Evolutionary conservation across 2,329 filamentous ascomycete genomes (phyloP).

Genomic region (Exophiala dermatitidis): DNA sequence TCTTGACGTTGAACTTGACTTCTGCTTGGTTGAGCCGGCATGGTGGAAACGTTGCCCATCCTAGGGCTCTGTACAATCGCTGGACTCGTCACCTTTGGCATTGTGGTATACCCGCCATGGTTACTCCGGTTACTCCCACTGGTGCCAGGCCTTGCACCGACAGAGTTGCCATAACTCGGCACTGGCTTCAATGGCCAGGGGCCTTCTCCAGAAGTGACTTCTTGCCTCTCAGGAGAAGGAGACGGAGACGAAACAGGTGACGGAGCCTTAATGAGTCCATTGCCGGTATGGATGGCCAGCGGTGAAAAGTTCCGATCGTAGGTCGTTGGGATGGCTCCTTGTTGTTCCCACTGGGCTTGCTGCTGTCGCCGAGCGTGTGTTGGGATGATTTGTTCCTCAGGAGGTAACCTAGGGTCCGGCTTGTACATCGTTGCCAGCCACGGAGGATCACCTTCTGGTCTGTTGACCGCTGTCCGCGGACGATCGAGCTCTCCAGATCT

Average conservation of each 20-base stretch:
- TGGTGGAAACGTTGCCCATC: slow-evolving; percentile 18
- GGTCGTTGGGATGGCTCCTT: slow-evolving; percentile 74
- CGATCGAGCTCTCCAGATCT: slow-evolving; percentile 50
- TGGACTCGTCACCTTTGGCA: slow-evolving; percentile 41
- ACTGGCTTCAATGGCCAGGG: slow-evolving; percentile 29
- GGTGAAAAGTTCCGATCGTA: slow-evolving; percentile 86
- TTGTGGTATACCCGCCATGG: slow-evolving; percentile 42
- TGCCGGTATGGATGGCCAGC: slow-evolving; percentile 48
- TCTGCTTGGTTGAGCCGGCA: slow-evolving; percentile 34
- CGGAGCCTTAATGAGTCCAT: slow-evolving; percentile 22
- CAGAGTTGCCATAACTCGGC: slow-evolving; percentile 23
- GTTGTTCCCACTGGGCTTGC: slow-evolving; percentile 91
- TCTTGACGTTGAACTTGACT: slow-evolving; percentile 36
- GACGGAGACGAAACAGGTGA: slow-evolving; percentile 14
- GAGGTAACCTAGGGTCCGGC: slow-evolving; percentile 85
- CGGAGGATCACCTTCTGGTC: slow-evolving; percentile 87
- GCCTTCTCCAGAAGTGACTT: slow-evolving; percentile 14
- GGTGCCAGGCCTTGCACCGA: slow-evolving; percentile 36
- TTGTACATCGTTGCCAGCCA: slow-evolving; percentile 95
- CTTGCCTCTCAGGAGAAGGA: slow-evolving; percentile 11
- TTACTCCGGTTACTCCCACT: slow-evolving; percentile 37
- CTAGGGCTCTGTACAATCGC: slow-evolving; percentile 25
- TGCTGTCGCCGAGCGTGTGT: slow-evolving; percentile 86
- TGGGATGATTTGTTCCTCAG: slow-evolving; percentile 89
- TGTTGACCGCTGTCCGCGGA: slow-evolving; percentile 52